Conservation (phyloP, 176 grass and related monocot genomes). For the Triticum monococcum region DNA sequence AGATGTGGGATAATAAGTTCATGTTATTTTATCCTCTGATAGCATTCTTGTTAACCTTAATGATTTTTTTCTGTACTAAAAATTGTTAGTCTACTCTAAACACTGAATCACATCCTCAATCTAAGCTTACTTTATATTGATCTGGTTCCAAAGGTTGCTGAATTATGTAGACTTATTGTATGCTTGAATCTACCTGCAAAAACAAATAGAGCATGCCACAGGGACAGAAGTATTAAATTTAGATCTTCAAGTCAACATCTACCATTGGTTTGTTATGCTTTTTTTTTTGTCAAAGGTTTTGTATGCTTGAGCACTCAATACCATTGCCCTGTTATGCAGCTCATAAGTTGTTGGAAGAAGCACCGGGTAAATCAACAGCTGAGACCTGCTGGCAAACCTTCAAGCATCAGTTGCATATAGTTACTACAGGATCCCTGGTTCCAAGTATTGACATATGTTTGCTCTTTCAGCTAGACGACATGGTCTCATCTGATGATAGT, state of each 20-base stretch:
- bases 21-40: background rate
- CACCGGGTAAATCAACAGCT: slow-evolving; percentile 29
- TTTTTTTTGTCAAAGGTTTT: too few species aligned
- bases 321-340: slow-evolving; percentile 32
- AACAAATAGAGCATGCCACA: too few species aligned
- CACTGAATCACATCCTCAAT: background rate
- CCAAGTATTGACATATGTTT: slow-evolving; percentile 93
- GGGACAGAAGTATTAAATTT: too few species aligned
- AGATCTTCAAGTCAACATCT: too few species aligned
- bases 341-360: slow-evolving; percentile 63
- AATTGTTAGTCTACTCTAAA: background rate
- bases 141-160: too few species aligned
- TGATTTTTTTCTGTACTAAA: background rate
- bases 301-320: background rate
- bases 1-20: background rate
- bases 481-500: slow-evolving; percentile 75
- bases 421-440: slow-evolving; percentile 88
- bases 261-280: too few species aligned
- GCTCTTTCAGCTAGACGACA: slow-evolving; percentile 69
- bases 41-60: background rate
- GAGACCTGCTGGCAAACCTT: background rate
- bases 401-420: slow-evolving; percentile 63
- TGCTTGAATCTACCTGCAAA: too few species aligned
- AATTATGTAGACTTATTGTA: too few species aligned
- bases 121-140: background rate